Conservation (phyloP, 768 basidiomycete genomes). For the Termitomyces bulborhizus region DNA sequence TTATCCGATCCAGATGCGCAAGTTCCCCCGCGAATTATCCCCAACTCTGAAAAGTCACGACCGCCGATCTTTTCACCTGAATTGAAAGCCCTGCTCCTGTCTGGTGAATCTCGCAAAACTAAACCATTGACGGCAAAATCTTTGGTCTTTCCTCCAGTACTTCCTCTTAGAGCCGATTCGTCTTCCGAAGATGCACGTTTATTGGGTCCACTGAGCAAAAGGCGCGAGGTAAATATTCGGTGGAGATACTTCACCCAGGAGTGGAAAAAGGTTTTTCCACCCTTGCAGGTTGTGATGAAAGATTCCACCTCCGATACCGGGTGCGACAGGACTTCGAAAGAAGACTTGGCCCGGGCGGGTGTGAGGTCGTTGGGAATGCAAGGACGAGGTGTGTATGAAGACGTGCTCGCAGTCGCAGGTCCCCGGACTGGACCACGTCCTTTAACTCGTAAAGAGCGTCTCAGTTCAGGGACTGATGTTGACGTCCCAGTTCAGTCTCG, state of each 20-base stretch:
- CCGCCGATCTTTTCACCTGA: conserved; percentile 63
- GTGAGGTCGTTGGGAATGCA: conserved; percentile 36
- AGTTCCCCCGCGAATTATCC: conserved; percentile 43
- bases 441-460: conserved; percentile 28
- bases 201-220: conserved; percentile 64
- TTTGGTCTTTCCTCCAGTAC: conserved; percentile 42
- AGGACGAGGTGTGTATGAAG: conserved; percentile 33
- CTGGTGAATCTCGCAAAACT: conserved; percentile 35
- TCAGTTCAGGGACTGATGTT: neutral
- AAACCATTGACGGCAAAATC: conserved; percentile 35
- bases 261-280: conserved; percentile 50
- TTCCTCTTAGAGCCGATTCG: conserved; percentile 54
- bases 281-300: conserved; percentile 42
- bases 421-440: conserved; percentile 18
- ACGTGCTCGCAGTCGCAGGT: conserved; percentile 40
- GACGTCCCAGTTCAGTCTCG: conserved; percentile 1
- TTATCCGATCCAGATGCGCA: conserved; percentile 38
- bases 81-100: conserved; percentile 57
- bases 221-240: conserved; percentile 67
- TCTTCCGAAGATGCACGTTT: conserved; percentile 51
- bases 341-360: conserved; percentile 15
- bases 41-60: conserved; percentile 43
- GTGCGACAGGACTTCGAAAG: conserved; percentile 3
- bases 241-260: conserved; percentile 58
- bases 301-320: conserved; percentile 6